Conservation (phyloP, 2,329 filamentous ascomycete genomes). For the Aureobasidium sp. region DNA sequence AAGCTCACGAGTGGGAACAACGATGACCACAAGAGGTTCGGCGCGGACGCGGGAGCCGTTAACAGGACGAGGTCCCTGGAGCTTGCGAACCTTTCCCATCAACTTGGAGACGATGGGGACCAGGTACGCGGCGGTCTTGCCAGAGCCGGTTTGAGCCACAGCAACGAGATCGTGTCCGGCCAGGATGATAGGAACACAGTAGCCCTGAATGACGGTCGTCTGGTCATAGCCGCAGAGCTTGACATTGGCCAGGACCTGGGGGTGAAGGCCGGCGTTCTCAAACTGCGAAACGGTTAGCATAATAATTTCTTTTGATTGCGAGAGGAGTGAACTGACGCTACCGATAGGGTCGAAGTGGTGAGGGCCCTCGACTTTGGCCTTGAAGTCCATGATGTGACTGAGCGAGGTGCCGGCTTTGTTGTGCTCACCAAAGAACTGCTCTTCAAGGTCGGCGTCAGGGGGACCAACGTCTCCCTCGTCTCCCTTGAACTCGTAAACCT, state of each 20-base stretch:
- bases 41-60: constrained; percentile 49
- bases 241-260: constrained; percentile 71
- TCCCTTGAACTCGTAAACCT: constrained; percentile 73
- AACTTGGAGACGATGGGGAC: constrained; percentile 81
- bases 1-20: constrained; percentile 81
- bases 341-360: constrained; percentile 40
- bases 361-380: constrained; percentile 43
- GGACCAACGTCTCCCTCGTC: constrained; percentile 83
- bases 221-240: constrained; percentile 57
- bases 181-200: constrained; percentile 70
- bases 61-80: constrained; percentile 64
- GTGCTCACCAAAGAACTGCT: constrained; percentile 57
- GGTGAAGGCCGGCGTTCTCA: constrained; percentile 72
- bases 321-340: constrained; percentile 34
- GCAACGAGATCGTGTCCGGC: constrained; percentile 74
- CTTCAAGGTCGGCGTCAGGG: constrained; percentile 58
- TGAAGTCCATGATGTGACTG: constrained; percentile 44
- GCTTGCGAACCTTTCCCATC: constrained; percentile 91
- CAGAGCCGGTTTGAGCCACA: constrained; percentile 88
- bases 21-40: constrained; percentile 78
- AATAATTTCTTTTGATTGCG: not conserved
- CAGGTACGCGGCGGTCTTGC: constrained; percentile 90
- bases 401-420: constrained; percentile 54
- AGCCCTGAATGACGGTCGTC: constrained; percentile 83
- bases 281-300: constrained; percentile 46